These are phyloP conservation scores for Letharia columbiana DNA, from an alignment of 495 filamentous ascomycete species.

Conservation along the genomic window DNA sequence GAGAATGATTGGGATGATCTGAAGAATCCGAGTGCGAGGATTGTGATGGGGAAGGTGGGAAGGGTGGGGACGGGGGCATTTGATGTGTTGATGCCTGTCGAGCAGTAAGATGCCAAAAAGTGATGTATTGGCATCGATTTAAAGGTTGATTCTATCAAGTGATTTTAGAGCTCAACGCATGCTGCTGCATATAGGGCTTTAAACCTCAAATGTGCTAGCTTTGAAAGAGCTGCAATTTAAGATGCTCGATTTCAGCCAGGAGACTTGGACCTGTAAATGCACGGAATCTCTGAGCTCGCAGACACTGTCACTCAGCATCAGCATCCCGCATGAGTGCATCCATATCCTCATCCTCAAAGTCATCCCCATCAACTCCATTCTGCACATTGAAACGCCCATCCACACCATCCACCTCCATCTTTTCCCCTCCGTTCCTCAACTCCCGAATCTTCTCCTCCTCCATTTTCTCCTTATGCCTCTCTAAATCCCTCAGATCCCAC, in stretches of 20 bases:
- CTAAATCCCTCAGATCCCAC: slow-evolving; percentile 74
- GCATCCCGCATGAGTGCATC: slow-evolving; percentile 59
- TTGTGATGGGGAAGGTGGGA: slow-evolving; percentile 76
- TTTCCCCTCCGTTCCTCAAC: slow-evolving; percentile 35
- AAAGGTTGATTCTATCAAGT: not conserved
- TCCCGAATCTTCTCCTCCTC: slow-evolving; percentile 52
- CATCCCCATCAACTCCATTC: slow-evolving; percentile 10
- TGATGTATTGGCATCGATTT: not conserved
- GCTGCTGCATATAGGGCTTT: not conserved
- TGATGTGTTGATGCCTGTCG: slow-evolving; percentile 68
- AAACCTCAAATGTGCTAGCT: not conserved
- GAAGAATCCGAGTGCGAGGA: slow-evolving; percentile 72
- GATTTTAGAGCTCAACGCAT: not conserved
- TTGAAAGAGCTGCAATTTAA: not conserved
- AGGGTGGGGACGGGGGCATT: slow-evolving; percentile 85
- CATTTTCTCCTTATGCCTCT: slow-evolving; percentile 66
- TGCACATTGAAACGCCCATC: slow-evolving; percentile 13
- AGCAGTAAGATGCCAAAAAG: not conserved
- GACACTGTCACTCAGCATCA: slow-evolving; percentile 23
- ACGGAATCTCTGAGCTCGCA: not conserved
- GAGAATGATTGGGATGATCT: slow-evolving; percentile 87
- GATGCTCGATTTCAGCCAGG: not conserved
- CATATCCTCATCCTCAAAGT: slow-evolving; percentile 51
- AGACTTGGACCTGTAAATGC: too few species aligned
- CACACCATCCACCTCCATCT: slow-evolving; percentile 36